Conservation (phyloP, 805 yeast genomes). For the Pichia paraexigua region DNA sequence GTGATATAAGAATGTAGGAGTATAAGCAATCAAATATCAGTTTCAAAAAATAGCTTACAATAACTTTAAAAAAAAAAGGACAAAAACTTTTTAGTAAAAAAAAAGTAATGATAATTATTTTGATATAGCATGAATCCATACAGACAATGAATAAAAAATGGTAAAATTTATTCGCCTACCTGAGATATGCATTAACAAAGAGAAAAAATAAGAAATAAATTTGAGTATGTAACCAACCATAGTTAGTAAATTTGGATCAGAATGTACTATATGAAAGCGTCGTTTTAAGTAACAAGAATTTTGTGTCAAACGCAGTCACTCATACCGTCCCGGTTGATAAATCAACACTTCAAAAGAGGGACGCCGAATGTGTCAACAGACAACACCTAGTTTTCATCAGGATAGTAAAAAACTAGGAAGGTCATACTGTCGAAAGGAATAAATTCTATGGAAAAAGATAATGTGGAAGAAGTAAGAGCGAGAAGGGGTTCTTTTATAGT, state of each 20-base stretch:
- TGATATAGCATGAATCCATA: slow-evolving; percentile 20
- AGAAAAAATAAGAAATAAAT: background rate
- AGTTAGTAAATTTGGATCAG: slow-evolving; percentile 16
- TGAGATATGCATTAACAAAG: slow-evolving; percentile 12
- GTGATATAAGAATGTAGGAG: background rate
- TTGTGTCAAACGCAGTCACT: slow-evolving; percentile 30
- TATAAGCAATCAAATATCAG: slow-evolving; percentile 7
- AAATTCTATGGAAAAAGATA: slow-evolving; percentile 12
- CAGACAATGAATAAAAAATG: slow-evolving; percentile 9
- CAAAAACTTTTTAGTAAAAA: background rate
- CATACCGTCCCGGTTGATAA: slow-evolving; percentile 22
- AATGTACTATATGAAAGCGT: slow-evolving; percentile 26
- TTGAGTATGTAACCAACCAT: background rate
- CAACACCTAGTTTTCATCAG: slow-evolving; percentile 58
- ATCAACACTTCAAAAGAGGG: slow-evolving; percentile 19
- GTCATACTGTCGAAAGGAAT: slow-evolving; percentile 31
- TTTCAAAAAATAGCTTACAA: slow-evolving; percentile 11
- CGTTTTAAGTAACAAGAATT: slow-evolving; percentile 27
- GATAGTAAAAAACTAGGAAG: slow-evolving; percentile 58
- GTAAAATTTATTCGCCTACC: slow-evolving; percentile 15
- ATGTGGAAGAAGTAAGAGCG: background rate
- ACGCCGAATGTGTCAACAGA: slow-evolving; percentile 29
- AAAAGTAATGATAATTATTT: background rate
- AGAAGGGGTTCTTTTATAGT: slow-evolving; percentile 1
- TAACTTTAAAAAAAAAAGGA: background rate